A percentile compares a stretch with the other conserved stretches of the same genome.
phyloP scores from a whole-genome alignment of 192 early-diverging fungal species.

The Spizellomyces punctatus region DNA sequence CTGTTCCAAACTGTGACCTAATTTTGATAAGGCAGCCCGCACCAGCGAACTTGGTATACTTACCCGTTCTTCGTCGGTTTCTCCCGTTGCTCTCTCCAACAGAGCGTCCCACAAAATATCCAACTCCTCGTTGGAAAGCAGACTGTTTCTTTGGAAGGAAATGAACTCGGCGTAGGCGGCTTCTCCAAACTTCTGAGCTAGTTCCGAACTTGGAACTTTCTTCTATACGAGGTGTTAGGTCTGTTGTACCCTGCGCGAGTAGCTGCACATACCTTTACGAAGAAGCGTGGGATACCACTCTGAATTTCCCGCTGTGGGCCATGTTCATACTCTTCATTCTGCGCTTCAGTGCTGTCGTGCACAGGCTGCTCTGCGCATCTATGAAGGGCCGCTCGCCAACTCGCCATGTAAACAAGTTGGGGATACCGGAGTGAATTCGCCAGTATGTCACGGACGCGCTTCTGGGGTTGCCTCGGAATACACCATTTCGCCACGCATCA shows the following conservation, averaged over 20 bases:
- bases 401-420: too few species aligned
- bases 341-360: too few species aligned
- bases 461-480: too few species aligned
- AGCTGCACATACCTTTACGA: background rate
- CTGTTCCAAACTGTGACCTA: background rate
- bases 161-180: conserved; percentile 20
- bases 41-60: background rate
- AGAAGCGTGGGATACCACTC: background rate
- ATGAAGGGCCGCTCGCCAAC: too few species aligned
- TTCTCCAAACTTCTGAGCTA: background rate
- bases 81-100: conserved; percentile 22
- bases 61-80: conserved; percentile 27
- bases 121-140: conserved; percentile 44
- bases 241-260: too few species aligned
- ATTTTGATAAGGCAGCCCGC: background rate
- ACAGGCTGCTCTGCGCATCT: too few species aligned
- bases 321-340: too few species aligned
- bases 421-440: too few species aligned
- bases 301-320: too few species aligned
- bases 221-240: background rate
- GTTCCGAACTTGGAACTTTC: background rate
- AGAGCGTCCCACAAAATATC: conserved; percentile 46
- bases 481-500: too few species aligned
- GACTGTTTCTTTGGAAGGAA: background rate
- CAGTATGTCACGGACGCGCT: too few species aligned